Evolutionary conservation across 1,139 yeast species (phyloP).

Genomic region (Yamadazyma blattariae): DNA sequence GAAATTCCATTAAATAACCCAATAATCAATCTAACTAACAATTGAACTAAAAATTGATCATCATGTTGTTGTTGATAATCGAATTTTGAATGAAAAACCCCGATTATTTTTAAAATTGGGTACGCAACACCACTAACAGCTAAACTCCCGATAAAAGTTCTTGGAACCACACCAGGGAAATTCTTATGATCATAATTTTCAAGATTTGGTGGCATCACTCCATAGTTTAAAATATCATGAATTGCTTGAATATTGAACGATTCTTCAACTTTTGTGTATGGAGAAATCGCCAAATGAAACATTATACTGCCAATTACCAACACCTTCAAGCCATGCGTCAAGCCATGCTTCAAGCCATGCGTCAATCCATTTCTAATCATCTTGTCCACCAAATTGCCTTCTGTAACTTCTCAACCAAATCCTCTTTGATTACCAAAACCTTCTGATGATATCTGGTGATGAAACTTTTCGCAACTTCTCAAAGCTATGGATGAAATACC

Average conservation of each 20-base stretch:
- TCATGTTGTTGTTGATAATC: slow-evolving; percentile 20
- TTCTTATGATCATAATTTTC: slow-evolving; percentile 63
- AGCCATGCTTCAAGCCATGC: no score
- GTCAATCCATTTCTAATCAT: no score
- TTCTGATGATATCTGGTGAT: no score
- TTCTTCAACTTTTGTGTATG: slow-evolving; percentile 92
- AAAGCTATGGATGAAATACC: slow-evolving; percentile 10
- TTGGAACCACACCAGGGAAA: slow-evolving; percentile 89
- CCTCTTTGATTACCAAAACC: no score
- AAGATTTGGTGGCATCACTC: slow-evolving; percentile 39
- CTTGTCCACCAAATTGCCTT: no score
- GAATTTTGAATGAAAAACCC: slow-evolving; percentile 17
- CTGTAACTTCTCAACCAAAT: no score
- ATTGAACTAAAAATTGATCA: slow-evolving; percentile 44
- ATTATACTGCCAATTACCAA: slow-evolving; percentile 1
- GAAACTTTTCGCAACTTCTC: not conserved
- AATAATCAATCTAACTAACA: slow-evolving; percentile 48
- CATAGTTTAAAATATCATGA: slow-evolving; percentile 73
- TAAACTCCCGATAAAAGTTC: slow-evolving; percentile 79
- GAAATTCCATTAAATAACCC: slow-evolving; percentile 47
- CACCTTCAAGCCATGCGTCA: no score
- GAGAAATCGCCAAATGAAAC: slow-evolving; percentile 55
- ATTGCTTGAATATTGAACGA: slow-evolving; percentile 89
- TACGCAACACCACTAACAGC: slow-evolving; percentile 39
- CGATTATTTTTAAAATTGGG: slow-evolving; percentile 26